A percentile compares a stretch with the other conserved stretches of the same genome.
Conservation (phyloP, 1,284 basidiomycete genomes). For the Ustilago shanxiensis region DNA sequence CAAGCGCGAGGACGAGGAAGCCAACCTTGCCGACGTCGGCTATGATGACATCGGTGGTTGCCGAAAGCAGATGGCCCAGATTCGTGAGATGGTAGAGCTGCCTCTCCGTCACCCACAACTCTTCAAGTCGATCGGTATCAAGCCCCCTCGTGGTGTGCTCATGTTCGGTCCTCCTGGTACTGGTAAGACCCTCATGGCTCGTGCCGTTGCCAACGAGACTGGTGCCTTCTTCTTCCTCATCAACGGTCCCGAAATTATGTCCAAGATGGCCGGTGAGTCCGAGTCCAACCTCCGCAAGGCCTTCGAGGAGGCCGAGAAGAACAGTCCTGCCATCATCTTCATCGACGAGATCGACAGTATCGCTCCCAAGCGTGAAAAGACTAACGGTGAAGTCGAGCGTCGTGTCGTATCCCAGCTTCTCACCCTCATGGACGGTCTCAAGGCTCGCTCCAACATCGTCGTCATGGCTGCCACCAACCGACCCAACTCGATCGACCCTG, state of each 20-base stretch:
- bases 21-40: constrained; percentile 94
- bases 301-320: constrained; percentile 99
- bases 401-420: constrained; percentile 98
- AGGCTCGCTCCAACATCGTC: constrained; percentile 97
- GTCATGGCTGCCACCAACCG: constrained; percentile 99
- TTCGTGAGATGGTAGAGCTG: constrained; percentile 97
- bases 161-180: constrained; percentile 70
- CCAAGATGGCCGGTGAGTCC: constrained; percentile 98
- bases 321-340: constrained; percentile 99
- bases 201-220: constrained; percentile 98
- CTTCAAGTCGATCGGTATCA: constrained; percentile 99
- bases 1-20: constrained; percentile 98
- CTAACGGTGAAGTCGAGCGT: constrained; percentile 98
- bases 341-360: constrained; percentile 99
- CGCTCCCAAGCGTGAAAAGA: constrained; percentile 99
- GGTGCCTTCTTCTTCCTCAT: constrained; percentile 99
- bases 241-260: constrained; percentile 99
- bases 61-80: constrained; percentile 99
- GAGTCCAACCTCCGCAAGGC: constrained; percentile 97
- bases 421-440: constrained; percentile 98
- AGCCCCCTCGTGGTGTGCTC: constrained; percentile 82
- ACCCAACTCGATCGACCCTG: constrained; percentile 98
- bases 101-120: constrained; percentile 98
- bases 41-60: constrained; percentile 99
- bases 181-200: constrained; percentile 81